Conservation (phyloP, 192 early-diverging fungal species). For the Backusella tuberculispora region DNA sequence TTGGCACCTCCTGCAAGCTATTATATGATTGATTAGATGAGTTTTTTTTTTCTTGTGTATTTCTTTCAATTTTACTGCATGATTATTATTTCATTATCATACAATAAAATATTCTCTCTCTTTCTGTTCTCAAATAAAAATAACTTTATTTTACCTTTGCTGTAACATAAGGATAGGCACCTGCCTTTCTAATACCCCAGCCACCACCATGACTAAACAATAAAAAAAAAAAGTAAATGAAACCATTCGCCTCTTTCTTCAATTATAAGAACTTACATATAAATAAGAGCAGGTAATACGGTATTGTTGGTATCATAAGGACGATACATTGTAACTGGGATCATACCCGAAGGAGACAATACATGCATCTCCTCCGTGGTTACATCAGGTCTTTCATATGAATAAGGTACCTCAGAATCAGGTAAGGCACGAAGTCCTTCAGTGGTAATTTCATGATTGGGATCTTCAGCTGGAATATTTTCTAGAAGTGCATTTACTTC, state of each 20-base stretch:
- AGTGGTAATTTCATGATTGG: neutral
- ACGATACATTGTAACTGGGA: neutral
- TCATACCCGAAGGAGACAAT: neutral
- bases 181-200: neutral
- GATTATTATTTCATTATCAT: neutral
- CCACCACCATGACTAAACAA: neutral
- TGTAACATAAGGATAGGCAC: slow-evolving; percentile 1
- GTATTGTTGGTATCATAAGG: neutral
- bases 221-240: neutral
- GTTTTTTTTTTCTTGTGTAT: neutral
- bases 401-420: neutral
- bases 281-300: neutral
- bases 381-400: neutral
- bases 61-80: neutral
- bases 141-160: neutral
- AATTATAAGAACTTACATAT: neutral
- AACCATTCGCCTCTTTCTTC: neutral
- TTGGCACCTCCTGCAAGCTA: slow-evolving; percentile 15
- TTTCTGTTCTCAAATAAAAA: neutral
- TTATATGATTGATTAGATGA: neutral
- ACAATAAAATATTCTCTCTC: neutral
- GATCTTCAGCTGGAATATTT: neutral
- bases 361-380: neutral
- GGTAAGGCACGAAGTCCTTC: neutral
- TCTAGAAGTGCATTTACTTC: neutral